Conservation (phyloP, 2,329 filamentous ascomycete species). For the Emericellopsis atlantica region DNA sequence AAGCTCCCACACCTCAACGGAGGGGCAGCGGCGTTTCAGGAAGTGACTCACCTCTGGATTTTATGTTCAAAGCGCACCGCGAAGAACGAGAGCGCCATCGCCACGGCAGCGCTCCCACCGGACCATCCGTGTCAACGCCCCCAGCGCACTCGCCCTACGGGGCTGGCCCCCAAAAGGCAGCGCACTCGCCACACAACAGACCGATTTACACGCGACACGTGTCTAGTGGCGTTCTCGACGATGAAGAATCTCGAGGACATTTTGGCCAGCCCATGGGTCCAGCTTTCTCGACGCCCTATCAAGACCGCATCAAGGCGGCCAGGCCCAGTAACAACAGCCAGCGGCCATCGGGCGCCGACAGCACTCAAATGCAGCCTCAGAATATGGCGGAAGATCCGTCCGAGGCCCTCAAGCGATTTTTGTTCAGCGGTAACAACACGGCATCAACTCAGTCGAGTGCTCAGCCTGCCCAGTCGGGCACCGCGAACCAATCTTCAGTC, state of each 20-base stretch:
- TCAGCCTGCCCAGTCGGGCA: too few relatives aligned
- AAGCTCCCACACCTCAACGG: slow-evolving; percentile 29
- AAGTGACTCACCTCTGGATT: slow-evolving; percentile 61
- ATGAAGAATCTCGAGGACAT: slow-evolving; percentile 49
- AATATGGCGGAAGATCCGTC: slow-evolving; percentile 15
- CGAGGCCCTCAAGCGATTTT: slow-evolving; percentile 44
- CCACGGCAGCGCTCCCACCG: slow-evolving; percentile 5
- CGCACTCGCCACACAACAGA: neutral
- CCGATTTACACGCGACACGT: neutral
- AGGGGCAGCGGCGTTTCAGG: slow-evolving; percentile 12
- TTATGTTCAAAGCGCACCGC: slow-evolving; percentile 80
- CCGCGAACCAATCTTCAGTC: neutral
- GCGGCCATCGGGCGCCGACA: neutral
- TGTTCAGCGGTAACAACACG: slow-evolving; percentile 28
- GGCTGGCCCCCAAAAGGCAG: slow-evolving; percentile 7
- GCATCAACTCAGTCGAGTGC: too few relatives aligned
- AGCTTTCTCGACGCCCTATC: slow-evolving; percentile 55
- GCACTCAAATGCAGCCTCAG: too few relatives aligned
- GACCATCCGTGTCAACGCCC: neutral
- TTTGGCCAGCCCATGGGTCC: slow-evolving; percentile 44
- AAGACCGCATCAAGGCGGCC: slow-evolving; percentile 47
- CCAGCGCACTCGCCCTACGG: neutral
- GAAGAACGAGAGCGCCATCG: slow-evolving; percentile 57
- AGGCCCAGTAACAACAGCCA: neutral
- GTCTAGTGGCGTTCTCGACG: slow-evolving; percentile 6